Conservation (phyloP, 2,329 filamentous ascomycete species). For the Huntiella bhutanensis region DNA sequence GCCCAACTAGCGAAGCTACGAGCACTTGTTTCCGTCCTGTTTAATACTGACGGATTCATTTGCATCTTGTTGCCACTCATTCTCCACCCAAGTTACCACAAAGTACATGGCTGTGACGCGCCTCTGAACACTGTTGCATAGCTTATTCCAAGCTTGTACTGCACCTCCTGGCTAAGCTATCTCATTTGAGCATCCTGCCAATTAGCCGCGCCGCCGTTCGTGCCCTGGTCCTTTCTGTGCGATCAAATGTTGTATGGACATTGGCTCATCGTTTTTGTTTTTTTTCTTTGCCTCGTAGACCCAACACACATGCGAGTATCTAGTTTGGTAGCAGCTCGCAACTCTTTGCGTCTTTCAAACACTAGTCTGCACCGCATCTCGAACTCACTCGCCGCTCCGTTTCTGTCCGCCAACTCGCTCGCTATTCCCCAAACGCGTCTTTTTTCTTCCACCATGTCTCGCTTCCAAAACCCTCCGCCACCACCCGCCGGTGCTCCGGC, state of each 20-base stretch:
- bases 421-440: not conserved
- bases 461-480: slow-evolving; percentile 3
- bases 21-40: no score
- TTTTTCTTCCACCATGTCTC: slow-evolving; percentile 10
- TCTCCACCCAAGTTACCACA: not conserved
- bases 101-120: not conserved
- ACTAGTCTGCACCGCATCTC: slow-evolving; percentile 1
- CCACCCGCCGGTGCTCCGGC: slow-evolving; percentile 10
- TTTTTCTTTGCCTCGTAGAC: slow-evolving; percentile 11
- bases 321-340: slow-evolving; percentile 10
- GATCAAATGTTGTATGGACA: slow-evolving; percentile 10
- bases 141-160: no score
- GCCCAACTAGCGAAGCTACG: no score
- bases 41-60: no score
- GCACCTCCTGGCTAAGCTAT: no score
- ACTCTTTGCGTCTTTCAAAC: slow-evolving; percentile 12
- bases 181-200: not conserved
- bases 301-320: slow-evolving; percentile 12
- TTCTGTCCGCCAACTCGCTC: not conserved
- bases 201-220: not conserved
- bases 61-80: no score
- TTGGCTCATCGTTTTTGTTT: slow-evolving; percentile 11
- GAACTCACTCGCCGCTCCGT: not conserved
- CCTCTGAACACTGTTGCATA: not conserved
- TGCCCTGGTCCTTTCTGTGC: slow-evolving; percentile 2